These are phyloP conservation scores for Coemansia sp. DNA, from an alignment of 192 early-diverging fungal species.

Conservation along the genomic window DNA sequence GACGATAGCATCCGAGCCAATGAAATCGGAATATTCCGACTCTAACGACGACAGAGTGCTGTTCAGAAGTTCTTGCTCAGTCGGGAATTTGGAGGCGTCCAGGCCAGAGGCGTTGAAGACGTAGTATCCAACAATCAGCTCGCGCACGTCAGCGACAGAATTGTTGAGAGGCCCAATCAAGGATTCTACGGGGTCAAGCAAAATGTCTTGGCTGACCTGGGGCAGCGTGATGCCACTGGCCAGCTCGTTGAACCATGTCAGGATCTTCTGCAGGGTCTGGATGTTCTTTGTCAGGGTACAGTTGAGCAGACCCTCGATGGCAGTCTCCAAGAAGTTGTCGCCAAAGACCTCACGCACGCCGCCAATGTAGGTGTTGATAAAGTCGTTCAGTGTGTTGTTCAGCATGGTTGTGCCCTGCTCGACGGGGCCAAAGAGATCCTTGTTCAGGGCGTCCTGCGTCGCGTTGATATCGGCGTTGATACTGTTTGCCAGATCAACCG, in stretches of 20 bases:
- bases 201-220: slow-evolving; percentile 21
- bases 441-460: slow-evolving; percentile 23
- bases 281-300: slow-evolving; percentile 53
- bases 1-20: neutral
- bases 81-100: slow-evolving; percentile 24
- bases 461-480: slow-evolving; percentile 32
- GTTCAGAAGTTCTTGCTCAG: slow-evolving; percentile 12
- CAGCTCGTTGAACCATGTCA: slow-evolving; percentile 40
- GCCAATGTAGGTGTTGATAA: slow-evolving; percentile 34
- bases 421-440: slow-evolving; percentile 43
- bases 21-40: neutral
- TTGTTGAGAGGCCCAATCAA: slow-evolving; percentile 34
- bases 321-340: slow-evolving; percentile 28
- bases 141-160: slow-evolving; percentile 22
- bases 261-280: slow-evolving; percentile 30
- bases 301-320: slow-evolving; percentile 52
- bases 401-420: slow-evolving; percentile 25
- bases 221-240: slow-evolving; percentile 36
- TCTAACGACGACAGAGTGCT: neutral
- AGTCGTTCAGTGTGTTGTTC: slow-evolving; percentile 44
- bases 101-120: slow-evolving; percentile 29
- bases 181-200: slow-evolving; percentile 17
- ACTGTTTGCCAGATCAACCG: slow-evolving; percentile 21
- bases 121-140: slow-evolving; percentile 38
- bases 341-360: slow-evolving; percentile 40